These are phyloP conservation scores for Calocybe cyanea DNA, from an alignment of 768 basidiomycete species.

Conservation along the genomic window DNA sequence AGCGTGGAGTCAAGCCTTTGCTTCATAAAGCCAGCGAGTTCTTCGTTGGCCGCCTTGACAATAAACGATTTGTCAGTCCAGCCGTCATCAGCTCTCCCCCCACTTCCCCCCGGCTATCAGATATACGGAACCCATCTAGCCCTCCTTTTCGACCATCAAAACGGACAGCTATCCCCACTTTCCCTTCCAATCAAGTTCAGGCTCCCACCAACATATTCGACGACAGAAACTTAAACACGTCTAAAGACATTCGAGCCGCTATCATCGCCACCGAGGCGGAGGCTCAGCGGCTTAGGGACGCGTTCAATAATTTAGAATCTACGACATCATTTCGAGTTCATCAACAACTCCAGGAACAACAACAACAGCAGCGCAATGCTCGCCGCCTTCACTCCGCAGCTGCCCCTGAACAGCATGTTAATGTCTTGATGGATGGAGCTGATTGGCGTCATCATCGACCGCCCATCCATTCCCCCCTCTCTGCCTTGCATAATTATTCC, in stretches of 20 bases:
- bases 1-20: slow-evolving; percentile 28
- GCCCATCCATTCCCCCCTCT: slow-evolving; percentile 18
- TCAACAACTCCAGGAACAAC: no score
- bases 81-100: slow-evolving; percentile 15
- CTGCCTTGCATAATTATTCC: slow-evolving; percentile 7
- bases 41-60: slow-evolving; percentile 24
- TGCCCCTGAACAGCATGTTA: slow-evolving; percentile 25
- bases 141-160: slow-evolving; percentile 11
- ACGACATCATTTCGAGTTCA: slow-evolving; percentile 48
- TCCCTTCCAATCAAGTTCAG: slow-evolving; percentile 17
- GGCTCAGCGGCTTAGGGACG: slow-evolving; percentile 55
- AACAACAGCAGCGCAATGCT: no score
- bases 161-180: slow-evolving; percentile 17
- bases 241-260: slow-evolving; percentile 54
- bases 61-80: slow-evolving; percentile 16
- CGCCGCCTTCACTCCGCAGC: slow-evolving; percentile 26
- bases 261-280: slow-evolving; percentile 65
- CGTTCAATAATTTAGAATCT: slow-evolving; percentile 65
- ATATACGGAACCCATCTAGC: slow-evolving; percentile 9
- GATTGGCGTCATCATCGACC: slow-evolving; percentile 31
- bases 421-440: slow-evolving; percentile 27
- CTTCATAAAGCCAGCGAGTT: slow-evolving; percentile 29
- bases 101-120: slow-evolving; percentile 13
- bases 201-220: slow-evolving; percentile 38
- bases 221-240: slow-evolving; percentile 49